Evolutionary conservation across 2,329 filamentous ascomycete species (phyloP), one percentile per base, ranked within the genome.

Genomic region (Teratosphaeria zuluensis): DNA sequence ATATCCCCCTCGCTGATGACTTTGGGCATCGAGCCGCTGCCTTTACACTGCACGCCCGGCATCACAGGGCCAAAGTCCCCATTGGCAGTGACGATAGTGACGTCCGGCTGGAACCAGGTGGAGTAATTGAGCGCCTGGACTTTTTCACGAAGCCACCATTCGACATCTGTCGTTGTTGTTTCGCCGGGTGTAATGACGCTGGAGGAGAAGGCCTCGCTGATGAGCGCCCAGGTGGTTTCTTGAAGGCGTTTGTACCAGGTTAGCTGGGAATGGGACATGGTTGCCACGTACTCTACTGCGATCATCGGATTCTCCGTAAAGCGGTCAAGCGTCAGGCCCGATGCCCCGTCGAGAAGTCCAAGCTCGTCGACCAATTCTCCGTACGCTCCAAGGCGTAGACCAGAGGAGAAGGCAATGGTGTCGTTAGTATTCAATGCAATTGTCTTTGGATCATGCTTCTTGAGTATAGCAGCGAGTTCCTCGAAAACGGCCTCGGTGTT

Each of bases 101-200:
- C 62, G 7, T 55, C 57, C 4, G 62, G 63, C 11, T 64, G 63
- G 21, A 64, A 65, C 63, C 63, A 64, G 4, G 62, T 65, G 2
- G 59, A 60, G 33, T 65, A 64, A 21, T 65, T 65, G 32, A 64
- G 28, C 2, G 55, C 56, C 42, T 62, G 63, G 4, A 65, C 19
- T 54, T 63, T 62, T 12, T 65, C 63, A 31, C 63, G 48, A 14
- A 65, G 59, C 60, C 62, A 64, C 63, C 62, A 65, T 46, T 65
- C 62, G 1, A 65, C 60, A 33, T 65, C 62, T 55, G 57, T 59
- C 0, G 63, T 64, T 3, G 59, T 63, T 1, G 63, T 64, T 6
- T 51, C 3, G 0, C 58, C 63, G 6, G 63, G 63, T 1, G 32
- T 51, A 19, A 65, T 63, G 21, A 59, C 61, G 21, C 33, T 28